A percentile compares a stretch with the other conserved stretches of the same genome.
Evolutionary conservation across 2,329 filamentous ascomycete genomes (phyloP).

Genomic region (Fusarium multiceps): DNA sequence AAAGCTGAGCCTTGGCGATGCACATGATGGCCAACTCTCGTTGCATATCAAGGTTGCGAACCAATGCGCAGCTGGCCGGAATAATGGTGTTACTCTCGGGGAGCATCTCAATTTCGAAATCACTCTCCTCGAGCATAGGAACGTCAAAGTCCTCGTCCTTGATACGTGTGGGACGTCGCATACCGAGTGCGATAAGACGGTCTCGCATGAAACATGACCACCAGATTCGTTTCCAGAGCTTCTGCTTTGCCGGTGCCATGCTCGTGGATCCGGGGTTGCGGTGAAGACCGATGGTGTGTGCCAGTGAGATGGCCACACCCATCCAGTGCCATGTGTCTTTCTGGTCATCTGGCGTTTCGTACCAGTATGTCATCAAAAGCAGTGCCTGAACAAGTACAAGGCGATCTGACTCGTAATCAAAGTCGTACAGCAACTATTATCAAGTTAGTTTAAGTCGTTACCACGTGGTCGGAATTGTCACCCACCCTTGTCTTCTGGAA

Average conservation of each 20-base stretch:
- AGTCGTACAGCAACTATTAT: slow-evolving; percentile 83
- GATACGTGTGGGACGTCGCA: slow-evolving; percentile 91
- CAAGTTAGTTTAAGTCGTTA: slow-evolving; percentile 18
- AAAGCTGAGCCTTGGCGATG: slow-evolving; percentile 90
- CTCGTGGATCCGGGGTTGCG: slow-evolving; percentile 82
- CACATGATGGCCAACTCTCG: slow-evolving; percentile 86
- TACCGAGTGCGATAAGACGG: slow-evolving; percentile 89
- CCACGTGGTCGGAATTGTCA: slow-evolving; percentile 32
- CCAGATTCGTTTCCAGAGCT: slow-evolving; percentile 95
- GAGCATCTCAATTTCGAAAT: slow-evolving; percentile 82
- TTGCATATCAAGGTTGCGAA: slow-evolving; percentile 79
- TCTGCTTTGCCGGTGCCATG: slow-evolving; percentile 79
- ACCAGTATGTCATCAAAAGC: slow-evolving; percentile 96
- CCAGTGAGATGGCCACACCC: slow-evolving; percentile 92
- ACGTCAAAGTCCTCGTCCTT: slow-evolving; percentile 95
- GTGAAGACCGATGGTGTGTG: slow-evolving; percentile 92
- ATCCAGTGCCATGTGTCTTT: slow-evolving; percentile 99
- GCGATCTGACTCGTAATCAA: slow-evolving; percentile 92
- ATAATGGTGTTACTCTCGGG: slow-evolving; percentile 76
- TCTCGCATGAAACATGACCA: slow-evolving; percentile 98
- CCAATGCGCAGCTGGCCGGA: slow-evolving; percentile 74
- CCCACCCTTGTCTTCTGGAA: slow-evolving; percentile 88
- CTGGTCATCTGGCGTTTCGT: slow-evolving; percentile 95
- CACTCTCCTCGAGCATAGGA: slow-evolving; percentile 84
- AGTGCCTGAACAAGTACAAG: slow-evolving; percentile 89